Conservation (phyloP, 2,329 filamentous ascomycete genomes). For the Penicillium brasilianum region DNA sequence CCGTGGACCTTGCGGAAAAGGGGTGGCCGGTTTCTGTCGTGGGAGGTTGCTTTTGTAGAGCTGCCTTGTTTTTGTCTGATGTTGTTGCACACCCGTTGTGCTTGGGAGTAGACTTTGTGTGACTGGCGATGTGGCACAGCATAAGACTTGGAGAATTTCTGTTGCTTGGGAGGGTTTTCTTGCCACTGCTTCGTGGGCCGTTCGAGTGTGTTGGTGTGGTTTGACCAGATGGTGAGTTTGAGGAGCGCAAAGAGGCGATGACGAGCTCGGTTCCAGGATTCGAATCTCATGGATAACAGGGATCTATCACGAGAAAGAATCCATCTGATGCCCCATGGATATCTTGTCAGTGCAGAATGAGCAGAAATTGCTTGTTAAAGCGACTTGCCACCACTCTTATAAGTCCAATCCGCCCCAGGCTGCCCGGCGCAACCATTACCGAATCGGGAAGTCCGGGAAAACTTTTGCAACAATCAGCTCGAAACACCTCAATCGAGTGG, state of each 20-base stretch:
- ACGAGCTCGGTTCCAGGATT: neutral
- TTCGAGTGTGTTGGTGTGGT: neutral
- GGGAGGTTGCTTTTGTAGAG: neutral
- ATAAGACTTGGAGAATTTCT: neutral
- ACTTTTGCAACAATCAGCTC: neutral
- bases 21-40: neutral
- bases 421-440: neutral
- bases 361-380: too few species aligned
- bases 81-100: neutral
- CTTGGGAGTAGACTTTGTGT: neutral
- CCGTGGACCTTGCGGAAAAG: neutral
- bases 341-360: neutral
- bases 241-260: neutral
- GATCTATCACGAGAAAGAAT: too few species aligned
- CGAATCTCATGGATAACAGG: neutral
- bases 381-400: neutral
- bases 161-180: neutral
- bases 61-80: neutral
- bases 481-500: neutral
- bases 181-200: neutral
- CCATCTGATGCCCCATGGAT: too few species aligned
- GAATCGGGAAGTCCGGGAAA: constrained; percentile 1
- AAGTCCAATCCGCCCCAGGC: neutral
- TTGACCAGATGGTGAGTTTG: neutral
- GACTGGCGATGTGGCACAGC: neutral